A percentile compares a stretch with the other conserved stretches of the same genome.
Conservation (phyloP, 2,329 filamentous ascomycete genomes). For the Aspergillus terreus region DNA sequence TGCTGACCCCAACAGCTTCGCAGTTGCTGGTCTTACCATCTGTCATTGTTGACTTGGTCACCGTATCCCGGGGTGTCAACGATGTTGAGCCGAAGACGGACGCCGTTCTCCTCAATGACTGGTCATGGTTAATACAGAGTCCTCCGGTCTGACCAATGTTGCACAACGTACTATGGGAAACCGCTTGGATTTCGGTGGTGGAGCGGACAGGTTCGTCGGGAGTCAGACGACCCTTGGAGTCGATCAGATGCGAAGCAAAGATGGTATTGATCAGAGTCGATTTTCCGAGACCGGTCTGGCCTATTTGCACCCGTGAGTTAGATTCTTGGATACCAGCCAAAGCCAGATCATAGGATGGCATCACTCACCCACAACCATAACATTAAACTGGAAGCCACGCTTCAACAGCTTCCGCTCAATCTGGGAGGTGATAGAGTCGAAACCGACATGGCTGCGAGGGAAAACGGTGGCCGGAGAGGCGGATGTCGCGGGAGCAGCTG, state of each 20-base stretch:
- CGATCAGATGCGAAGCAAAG: conserved; percentile 98
- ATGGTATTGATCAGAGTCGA: conserved; percentile 99
- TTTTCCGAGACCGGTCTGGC: conserved; percentile 97
- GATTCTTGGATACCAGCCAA: not conserved
- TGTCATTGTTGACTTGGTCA: conserved; percentile 98
- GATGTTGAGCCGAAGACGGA: conserved; percentile 95
- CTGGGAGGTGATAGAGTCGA: conserved; percentile 99
- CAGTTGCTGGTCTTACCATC: conserved; percentile 57
- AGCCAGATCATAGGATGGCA: not conserved
- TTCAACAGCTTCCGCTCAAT: conserved; percentile 99
- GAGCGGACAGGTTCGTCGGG: conserved; percentile 91
- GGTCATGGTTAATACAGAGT: conserved; percentile 17
- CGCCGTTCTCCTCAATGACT: conserved; percentile 98
- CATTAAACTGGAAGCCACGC: conserved; percentile 99
- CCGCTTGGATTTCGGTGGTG: conserved; percentile 96
- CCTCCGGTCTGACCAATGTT: not conserved
- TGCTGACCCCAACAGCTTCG: conserved; percentile 1
- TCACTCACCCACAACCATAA: conserved; percentile 94
- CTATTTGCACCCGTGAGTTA: conserved; percentile 48
- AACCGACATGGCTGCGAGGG: conserved; percentile 98
- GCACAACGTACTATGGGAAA: conserved; percentile 69
- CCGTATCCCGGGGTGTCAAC: conserved; percentile 98
- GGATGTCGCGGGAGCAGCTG: conserved; percentile 55
- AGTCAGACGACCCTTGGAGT: conserved; percentile 91
- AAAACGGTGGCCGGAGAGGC: conserved; percentile 56